Percentiles rank a stretch among this genome's conserved stretches.
Evolutionary conservation across 345 rosid genomes (phyloP).

Genomic region (Pugionium cornutum): DNA sequence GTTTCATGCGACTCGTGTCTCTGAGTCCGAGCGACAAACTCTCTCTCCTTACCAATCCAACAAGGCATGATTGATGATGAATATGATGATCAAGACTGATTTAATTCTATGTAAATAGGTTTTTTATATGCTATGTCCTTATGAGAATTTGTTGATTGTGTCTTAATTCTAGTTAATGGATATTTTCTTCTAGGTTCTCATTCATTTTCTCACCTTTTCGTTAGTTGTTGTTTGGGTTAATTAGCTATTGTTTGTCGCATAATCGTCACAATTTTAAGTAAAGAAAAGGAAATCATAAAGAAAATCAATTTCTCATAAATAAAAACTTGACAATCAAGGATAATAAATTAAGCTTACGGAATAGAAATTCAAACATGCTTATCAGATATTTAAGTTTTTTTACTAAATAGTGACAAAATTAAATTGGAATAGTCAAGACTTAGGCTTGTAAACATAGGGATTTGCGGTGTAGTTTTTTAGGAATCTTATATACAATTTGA

Average conservation of each 20-base stretch:
- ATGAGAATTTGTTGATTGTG: conserved; percentile 28
- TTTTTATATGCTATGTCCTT: neutral
- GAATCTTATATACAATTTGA: neutral
- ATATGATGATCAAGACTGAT: conserved; percentile 23
- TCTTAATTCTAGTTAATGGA: conserved; percentile 10
- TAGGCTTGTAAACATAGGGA: neutral
- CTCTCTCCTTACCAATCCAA: conserved; percentile 34
- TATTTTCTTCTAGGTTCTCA: no score
- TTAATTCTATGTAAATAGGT: conserved; percentile 27
- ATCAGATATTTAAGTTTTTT: neutral
- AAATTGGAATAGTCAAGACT: neutral
- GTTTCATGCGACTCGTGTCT: conserved; percentile 46
- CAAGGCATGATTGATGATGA: conserved; percentile 28
- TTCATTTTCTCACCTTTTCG: no score
- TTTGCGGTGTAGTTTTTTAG: neutral
- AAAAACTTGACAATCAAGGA: no score
- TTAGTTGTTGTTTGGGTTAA: no score
- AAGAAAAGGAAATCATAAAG: no score
- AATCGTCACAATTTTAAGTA: no score
- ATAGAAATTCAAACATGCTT: neutral
- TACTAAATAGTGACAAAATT: no score
- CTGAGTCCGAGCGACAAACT: conserved; percentile 41
- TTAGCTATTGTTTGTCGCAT: no score
- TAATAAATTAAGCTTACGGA: no score
- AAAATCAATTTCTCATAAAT: no score